Percentiles rank a stretch among this genome's conserved stretches.
These are phyloP conservation scores for Triticum turgidum DNA, from an alignment of 176 grass and related monocot species.

Conservation along the genomic window DNA sequence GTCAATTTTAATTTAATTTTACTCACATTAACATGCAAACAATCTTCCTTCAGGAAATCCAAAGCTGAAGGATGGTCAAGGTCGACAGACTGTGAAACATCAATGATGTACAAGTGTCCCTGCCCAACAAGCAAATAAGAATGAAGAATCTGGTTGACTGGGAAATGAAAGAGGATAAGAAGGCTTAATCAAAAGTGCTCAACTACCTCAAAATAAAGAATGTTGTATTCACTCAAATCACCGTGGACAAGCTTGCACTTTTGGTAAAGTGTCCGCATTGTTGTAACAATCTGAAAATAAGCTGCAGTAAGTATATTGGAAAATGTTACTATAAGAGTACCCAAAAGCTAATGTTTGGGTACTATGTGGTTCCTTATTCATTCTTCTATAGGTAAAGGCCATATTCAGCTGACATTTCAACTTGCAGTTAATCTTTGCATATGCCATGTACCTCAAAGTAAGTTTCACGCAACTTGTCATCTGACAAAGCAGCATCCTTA, in stretches of 20 bases:
- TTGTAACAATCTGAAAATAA: slow-evolving; percentile 82
- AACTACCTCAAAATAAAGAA: slow-evolving; percentile 94
- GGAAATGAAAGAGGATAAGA: not conserved
- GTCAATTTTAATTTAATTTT: not conserved
- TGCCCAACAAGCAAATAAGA: slow-evolving; percentile 26
- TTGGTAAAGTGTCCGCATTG: slow-evolving; percentile 83
- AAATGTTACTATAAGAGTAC: slow-evolving; percentile 4
- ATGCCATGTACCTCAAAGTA: slow-evolving; percentile 76
- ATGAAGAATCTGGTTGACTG: not conserved
- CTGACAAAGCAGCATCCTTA: slow-evolving; percentile 81
- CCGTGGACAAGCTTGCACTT: slow-evolving; percentile 98
- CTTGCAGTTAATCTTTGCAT: not conserved
- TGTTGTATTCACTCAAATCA: slow-evolving; percentile 99
- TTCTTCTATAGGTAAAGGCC: not conserved
- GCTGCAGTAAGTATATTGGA: slow-evolving; percentile 28
- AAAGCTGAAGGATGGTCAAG: slow-evolving; percentile 86
- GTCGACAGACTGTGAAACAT: slow-evolving; percentile 97
- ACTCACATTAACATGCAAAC: slow-evolving; percentile 91
- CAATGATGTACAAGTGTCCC: slow-evolving; percentile 97
- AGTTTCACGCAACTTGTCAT: slow-evolving; percentile 73
- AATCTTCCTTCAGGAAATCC: slow-evolving; percentile 97
- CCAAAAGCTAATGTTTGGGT: not conserved
- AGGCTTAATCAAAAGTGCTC: slow-evolving; percentile 23
- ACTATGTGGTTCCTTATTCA: not conserved
- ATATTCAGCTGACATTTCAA: not conserved